Evolutionary conservation across 139 green algal genomes (phyloP).

Genomic region (Penium margaritaceum): DNA sequence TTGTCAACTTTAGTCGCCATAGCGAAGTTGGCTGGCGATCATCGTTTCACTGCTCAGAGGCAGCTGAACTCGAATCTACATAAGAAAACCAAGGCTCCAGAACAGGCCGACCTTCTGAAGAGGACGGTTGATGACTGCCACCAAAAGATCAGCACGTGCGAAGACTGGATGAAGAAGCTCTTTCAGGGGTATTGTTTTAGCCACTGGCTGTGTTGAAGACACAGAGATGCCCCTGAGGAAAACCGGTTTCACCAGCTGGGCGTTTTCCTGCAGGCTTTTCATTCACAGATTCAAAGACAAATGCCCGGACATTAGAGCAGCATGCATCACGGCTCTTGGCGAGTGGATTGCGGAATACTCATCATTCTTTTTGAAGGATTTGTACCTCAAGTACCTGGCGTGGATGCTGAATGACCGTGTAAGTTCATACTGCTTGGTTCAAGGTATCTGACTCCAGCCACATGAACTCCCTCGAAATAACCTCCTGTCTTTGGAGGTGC

Average conservation of each 20-base stretch:
- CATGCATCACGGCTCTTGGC: conserved; percentile 69
- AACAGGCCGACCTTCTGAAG: background rate
- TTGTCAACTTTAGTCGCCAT: conserved; percentile 31
- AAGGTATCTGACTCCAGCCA: too few species aligned
- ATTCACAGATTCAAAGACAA: conserved; percentile 63
- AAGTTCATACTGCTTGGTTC: conserved; percentile 21
- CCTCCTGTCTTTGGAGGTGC: too few species aligned
- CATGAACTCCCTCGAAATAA: too few species aligned
- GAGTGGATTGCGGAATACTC: conserved; percentile 68
- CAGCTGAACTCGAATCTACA: conserved; percentile 34
- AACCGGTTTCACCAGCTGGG: too few species aligned
- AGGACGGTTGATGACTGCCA: conserved; percentile 21
- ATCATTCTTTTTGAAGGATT: conserved; percentile 67
- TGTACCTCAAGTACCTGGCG: conserved; percentile 90
- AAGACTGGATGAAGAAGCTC: conserved; percentile 40
- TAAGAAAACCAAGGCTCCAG: conserved; percentile 8
- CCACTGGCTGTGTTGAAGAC: too few species aligned
- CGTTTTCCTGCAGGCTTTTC: conserved; percentile 51
- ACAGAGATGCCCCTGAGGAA: too few species aligned
- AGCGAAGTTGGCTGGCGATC: conserved; percentile 9
- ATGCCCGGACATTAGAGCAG: conserved; percentile 59
- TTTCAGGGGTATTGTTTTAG: conserved; percentile 39
- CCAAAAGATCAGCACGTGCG: conserved; percentile 14
- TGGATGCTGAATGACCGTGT: conserved; percentile 81
- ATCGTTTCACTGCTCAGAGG: conserved; percentile 31